Evolutionary conservation across 495 filamentous ascomycete species (phyloP), one percentile per base, ranked within the genome.

Genomic region (Copromyces sp.): DNA sequence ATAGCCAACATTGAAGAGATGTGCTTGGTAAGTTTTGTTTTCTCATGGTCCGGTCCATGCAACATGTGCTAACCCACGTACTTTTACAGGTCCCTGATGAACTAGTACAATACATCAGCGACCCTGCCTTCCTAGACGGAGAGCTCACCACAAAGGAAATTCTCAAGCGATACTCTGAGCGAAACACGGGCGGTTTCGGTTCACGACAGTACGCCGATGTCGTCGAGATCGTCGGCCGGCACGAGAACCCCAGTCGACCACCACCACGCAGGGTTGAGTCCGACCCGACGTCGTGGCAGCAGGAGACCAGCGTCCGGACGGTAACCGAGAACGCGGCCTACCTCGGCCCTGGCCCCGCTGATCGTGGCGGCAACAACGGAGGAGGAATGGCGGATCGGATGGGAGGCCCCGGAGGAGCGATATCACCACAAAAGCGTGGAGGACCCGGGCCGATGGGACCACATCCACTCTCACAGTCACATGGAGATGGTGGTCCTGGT

Each of bases 111-210:
- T 91, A 97, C 73, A 86, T 99, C 39, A 91, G 89, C 76, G 94
- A 98, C 79, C 89, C 90, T 42, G 87, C 86, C 32, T 88, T 98
- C 65, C 94, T 97, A 81, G 91, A 88, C 73, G 89, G 90, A 45
- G 95, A 99, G 70, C 89, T 98, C 68, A 98, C 96, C 2, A 94
- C 94, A 2, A 98, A 99, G 79, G 95, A 98, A 78, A 98, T 99
- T 70, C 87, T 99, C 32, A 94, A 94, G 79, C 88, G 92, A 47
- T 94, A 94, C 79, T 92, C 91, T 8, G 91, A 94, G 74, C 92
- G 94, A 74, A 87, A 87, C 44, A 85, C 85, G 14, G 88, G 84
- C 73, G 85, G 85, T 53, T 68, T 72, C 82, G 75, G 88, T 29
- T 84, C 89, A 12, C 86, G 84, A 73, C 86, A 87, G 75, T 85